These are phyloP conservation scores for Tuber indicum DNA, from an alignment of 495 filamentous ascomycete species.

Conservation along the genomic window DNA sequence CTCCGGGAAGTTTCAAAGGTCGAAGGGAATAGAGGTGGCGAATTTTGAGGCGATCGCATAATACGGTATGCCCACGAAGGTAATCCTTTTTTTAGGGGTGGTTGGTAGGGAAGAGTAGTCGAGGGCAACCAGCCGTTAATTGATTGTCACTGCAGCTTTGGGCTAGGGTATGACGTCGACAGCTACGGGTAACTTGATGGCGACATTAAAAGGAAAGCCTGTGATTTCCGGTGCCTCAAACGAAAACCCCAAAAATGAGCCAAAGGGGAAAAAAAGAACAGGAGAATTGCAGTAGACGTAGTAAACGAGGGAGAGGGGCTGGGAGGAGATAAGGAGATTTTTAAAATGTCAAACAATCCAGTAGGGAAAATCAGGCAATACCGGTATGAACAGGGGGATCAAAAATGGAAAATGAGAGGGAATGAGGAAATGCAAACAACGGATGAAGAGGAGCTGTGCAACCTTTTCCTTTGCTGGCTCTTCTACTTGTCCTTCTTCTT, in stretches of 20 bases:
- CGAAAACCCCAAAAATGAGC: neutral
- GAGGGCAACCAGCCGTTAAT: constrained; percentile 25
- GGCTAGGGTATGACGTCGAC: constrained; percentile 39
- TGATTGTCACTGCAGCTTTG: constrained; percentile 27
- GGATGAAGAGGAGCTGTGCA: neutral
- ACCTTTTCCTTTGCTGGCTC: neutral
- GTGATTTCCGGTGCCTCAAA: neutral
- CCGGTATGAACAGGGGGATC: neutral
- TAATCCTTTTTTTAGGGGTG: neutral
- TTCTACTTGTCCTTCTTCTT: neutral
- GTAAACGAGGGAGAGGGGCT: neutral
- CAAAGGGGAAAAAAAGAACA: neutral
- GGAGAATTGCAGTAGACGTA: constrained; percentile 5
- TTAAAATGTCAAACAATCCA: neutral
- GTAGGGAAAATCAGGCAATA: neutral
- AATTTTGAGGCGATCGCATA: constrained; percentile 36
- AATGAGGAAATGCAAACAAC: neutral
- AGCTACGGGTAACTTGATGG: constrained; percentile 37
- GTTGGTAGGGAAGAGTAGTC: constrained; percentile 15
- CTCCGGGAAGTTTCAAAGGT: constrained; percentile 25
- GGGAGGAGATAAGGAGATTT: neutral
- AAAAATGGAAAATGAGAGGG: neutral
- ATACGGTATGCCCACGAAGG: constrained; percentile 19
- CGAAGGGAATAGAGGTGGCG: constrained; percentile 29
- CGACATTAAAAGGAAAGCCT: constrained; percentile 27